These are phyloP conservation scores for Magnolia changhungtana DNA, from an alignment of 164 flowering plant species.

Conservation along the genomic window DNA sequence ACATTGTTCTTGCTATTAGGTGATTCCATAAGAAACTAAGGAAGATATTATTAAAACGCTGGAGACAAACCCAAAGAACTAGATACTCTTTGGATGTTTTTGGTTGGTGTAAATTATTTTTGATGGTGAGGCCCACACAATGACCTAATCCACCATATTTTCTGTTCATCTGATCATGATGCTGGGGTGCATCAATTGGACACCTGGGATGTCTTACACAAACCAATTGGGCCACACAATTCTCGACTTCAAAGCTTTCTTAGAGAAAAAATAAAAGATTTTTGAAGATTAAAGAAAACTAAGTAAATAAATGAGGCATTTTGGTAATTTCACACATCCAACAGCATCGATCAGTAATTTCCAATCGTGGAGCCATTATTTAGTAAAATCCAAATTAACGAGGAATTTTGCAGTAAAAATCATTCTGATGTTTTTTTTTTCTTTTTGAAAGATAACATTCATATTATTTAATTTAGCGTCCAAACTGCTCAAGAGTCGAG, in stretches of 20 bases:
- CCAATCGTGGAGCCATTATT: neutral
- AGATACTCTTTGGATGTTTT: neutral
- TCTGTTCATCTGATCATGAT: neutral
- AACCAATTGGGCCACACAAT: neutral
- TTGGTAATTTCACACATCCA: neutral
- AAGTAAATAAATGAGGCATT: neutral
- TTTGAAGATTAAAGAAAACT: neutral
- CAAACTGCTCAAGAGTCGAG: too few species aligned
- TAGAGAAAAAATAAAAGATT: neutral
- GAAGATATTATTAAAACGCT: neutral
- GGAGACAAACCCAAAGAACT: neutral
- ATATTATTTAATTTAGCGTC: too few species aligned
- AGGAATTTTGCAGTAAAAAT: neutral
- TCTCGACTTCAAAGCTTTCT: neutral
- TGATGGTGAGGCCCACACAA: neutral
- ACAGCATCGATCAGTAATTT: neutral
- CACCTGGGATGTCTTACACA: neutral
- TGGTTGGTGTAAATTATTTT: neutral
- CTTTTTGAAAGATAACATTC: too few species aligned
- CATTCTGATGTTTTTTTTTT: neutral
- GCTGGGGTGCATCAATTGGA: neutral
- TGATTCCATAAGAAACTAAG: neutral
- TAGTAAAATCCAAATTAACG: neutral
- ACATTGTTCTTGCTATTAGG: neutral
- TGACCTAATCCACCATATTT: too few species aligned